Base-by-base conservation (phyloP, 1,139 yeast genomes). In the Yamadazyma songkhlaensis region DNA sequence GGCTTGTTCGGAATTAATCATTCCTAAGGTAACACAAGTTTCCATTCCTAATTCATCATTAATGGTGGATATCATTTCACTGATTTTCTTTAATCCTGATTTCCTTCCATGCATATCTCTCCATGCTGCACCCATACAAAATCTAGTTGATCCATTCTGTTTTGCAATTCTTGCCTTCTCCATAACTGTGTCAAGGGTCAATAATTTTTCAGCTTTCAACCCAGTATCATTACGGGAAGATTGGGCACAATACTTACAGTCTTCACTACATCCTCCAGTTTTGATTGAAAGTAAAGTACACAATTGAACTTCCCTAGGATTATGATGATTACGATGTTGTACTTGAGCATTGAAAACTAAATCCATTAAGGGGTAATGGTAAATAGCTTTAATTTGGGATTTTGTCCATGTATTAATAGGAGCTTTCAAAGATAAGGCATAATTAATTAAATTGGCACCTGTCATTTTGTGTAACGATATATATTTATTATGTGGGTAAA, bases 81-180 rank as follows among this genome's bases (percentile, higher is more conserved):
- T 66, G 40, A 84, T 81, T 47, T 68, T 75, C 44, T 72, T 76
- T 45, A 84, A 56, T 0, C 84, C 88, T 17, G 80, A 74, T 54
- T 83, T 84, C 35, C 94, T 67, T 8, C 94, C 94, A 33, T 69
- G 66, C 94, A 85, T 84, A 45, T 84, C 92, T 54, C 95, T 72
- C 92, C 92, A 85, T 1, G 94, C 95, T 9, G 92, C 88, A 31
- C 94, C 95, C 82, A 84, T 79, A 54, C 95, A 84, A 53, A 84
- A 84, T 43, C 95, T 67, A 0, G 94, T 84, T 0, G 84, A 76
- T 0, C 92, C 92, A 46, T 83, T 83, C 5, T 53, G 63, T 50
- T 82, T 81, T 5, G 94, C 92, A 37, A 71, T 72, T 34, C 60
- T 62, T 0, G 94, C 94, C 31, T 79, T 82, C 35, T 63, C 70